These are phyloP conservation scores for Cutaneotrichosporon sp. DNA, from an alignment of 1,284 basidiomycete genomes.

Conservation along the genomic window DNA sequence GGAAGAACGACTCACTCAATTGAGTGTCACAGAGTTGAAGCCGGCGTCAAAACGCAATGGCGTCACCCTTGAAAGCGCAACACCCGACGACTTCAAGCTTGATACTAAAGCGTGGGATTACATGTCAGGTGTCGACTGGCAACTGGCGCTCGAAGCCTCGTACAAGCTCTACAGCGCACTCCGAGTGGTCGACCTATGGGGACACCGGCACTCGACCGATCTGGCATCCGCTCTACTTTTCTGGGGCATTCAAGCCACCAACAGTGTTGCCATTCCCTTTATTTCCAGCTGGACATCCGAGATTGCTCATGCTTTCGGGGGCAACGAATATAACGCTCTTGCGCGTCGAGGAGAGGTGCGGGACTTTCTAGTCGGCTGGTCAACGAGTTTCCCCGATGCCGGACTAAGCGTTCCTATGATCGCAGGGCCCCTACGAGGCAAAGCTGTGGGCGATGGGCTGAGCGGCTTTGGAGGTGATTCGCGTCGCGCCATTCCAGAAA, in stretches of 20 bases:
- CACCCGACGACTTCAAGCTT: constrained; percentile 12
- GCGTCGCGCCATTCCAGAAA: constrained; percentile 29
- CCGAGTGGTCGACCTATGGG: constrained; percentile 28
- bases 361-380: constrained; percentile 21
- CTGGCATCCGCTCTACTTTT: constrained; percentile 20
- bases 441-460: constrained; percentile 25
- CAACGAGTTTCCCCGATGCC: constrained; percentile 17
- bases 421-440: constrained; percentile 17
- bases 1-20: constrained; percentile 7
- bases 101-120: constrained; percentile 8
- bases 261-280: constrained; percentile 6
- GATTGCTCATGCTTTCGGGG: constrained; percentile 3
- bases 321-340: constrained; percentile 1
- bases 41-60: neutral
- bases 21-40: constrained; percentile 7
- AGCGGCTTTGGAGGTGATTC: constrained; percentile 17
- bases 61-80: constrained; percentile 1
- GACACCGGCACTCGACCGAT: constrained; percentile 5
- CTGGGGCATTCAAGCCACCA: constrained; percentile 18
- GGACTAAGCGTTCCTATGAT: constrained; percentile 20
- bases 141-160: constrained; percentile 18
- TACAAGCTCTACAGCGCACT: constrained; percentile 31
- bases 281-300: constrained; percentile 7
- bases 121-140: constrained; percentile 21
- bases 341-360: constrained; percentile 15